Evolutionary conservation across 371 early-diverging fungal species (phyloP).

Genomic region (Gilbertella persicaria): DNA sequence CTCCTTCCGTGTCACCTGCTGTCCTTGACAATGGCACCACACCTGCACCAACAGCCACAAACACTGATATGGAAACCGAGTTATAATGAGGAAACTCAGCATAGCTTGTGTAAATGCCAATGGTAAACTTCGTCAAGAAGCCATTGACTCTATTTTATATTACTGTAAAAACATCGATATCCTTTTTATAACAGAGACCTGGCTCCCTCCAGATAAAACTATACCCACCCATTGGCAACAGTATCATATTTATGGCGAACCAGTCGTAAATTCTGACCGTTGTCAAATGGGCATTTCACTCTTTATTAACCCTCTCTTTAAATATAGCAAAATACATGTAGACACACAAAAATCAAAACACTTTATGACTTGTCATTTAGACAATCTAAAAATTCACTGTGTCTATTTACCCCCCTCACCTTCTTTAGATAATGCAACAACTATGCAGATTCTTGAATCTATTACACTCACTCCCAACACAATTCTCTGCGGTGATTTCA

Average conservation of each 20-base stretch:
- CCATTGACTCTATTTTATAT: conserved; percentile 1
- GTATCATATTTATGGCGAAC: conserved; percentile 17
- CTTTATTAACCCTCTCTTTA: conserved; percentile 1
- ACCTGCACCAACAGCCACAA: too few relatives aligned
- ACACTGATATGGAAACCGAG: too few relatives aligned
- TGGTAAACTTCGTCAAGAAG: conserved; percentile 3
- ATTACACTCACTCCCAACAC: not conserved
- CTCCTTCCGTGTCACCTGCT: too few relatives aligned
- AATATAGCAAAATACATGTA: not conserved
- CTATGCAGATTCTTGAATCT: not conserved
- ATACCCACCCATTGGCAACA: conserved; percentile 15
- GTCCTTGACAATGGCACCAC: too few relatives aligned
- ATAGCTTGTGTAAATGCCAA: conserved; percentile 9
- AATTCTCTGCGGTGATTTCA: too few relatives aligned
- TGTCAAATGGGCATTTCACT: conserved; percentile 8
- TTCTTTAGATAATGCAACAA: not conserved
- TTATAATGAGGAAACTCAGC: conserved; percentile 1
- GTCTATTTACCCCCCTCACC: not conserved
- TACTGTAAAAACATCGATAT: conserved; percentile 8
- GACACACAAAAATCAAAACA: not conserved
- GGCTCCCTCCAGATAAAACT: conserved; percentile 8
- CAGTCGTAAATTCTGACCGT: not conserved
- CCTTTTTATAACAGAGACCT: conserved; percentile 26
- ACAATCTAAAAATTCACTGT: not conserved
- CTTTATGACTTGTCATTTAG: not conserved